Conservation (phyloP, 441 rosid genomes). For the Kokia cookei region DNA sequence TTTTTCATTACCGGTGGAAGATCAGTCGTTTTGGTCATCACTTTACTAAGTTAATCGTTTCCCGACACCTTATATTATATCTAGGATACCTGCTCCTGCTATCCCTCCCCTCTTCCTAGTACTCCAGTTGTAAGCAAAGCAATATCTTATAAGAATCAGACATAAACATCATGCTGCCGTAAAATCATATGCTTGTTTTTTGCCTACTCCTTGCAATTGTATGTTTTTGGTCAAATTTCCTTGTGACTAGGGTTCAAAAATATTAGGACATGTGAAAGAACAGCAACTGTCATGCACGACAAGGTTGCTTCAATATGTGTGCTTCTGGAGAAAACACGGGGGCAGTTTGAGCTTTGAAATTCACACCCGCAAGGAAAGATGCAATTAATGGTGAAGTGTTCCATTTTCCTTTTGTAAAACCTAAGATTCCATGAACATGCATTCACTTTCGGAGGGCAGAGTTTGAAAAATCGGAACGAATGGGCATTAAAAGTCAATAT, state of each 20-base stretch:
- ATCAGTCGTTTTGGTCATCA: constrained; percentile 51
- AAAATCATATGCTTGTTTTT: neutral
- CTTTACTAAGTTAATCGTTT: constrained; percentile 18
- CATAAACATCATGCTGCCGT: neutral
- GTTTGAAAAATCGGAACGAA: neutral
- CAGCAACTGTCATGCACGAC: neutral
- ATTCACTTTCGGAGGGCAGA: neutral
- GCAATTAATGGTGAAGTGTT: neutral
- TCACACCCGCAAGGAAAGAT: neutral
- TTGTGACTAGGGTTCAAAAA: too few relatives aligned
- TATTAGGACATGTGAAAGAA: neutral
- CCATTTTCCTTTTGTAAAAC: neutral
- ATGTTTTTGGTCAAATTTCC: neutral
- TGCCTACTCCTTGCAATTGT: neutral
- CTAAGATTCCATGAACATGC: neutral
- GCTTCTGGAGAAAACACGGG: neutral
- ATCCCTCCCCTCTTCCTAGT: neutral
- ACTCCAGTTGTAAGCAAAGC: neutral
- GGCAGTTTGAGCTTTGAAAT: neutral
- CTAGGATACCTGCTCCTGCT: neutral
- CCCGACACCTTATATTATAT: neutral
- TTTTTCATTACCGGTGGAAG: constrained; percentile 39
- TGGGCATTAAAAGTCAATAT: constrained; percentile 18
- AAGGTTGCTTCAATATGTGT: neutral
- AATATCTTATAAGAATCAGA: too few relatives aligned